A percentile compares a stretch with the other conserved stretches of the same genome.
Evolutionary conservation across 257 asterid genomes (phyloP).

Genomic region (Echites panduratus): DNA sequence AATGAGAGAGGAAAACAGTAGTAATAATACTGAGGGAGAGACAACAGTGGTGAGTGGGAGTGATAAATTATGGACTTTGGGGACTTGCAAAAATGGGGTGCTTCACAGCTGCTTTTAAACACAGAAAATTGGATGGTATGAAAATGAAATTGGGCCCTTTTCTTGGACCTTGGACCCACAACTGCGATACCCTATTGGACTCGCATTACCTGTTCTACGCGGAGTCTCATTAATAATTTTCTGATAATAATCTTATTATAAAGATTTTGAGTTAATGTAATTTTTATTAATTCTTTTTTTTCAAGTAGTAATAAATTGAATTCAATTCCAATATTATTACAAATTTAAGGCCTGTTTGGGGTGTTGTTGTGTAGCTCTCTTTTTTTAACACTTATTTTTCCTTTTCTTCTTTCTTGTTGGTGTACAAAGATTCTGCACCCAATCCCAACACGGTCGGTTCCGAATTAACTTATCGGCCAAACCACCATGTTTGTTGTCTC

Average conservation of each 20-base stretch:
- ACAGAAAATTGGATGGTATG: constrained; percentile 24
- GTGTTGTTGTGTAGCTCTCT: constrained; percentile 13
- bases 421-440: constrained; percentile 41
- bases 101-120: constrained; percentile 53
- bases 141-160: constrained; percentile 33
- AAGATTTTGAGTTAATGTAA: too few relatives aligned
- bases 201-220: neutral
- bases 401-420: neutral
- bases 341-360: constrained; percentile 27
- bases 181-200: constrained; percentile 19
- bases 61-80: neutral
- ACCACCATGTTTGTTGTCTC: constrained; percentile 13
- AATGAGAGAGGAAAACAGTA: neutral
- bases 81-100: constrained; percentile 15
- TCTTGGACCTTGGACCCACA: constrained; percentile 12
- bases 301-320: too few relatives aligned
- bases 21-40: neutral
- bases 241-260: neutral
- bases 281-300: too few relatives aligned
- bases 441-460: constrained; percentile 40
- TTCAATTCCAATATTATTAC: too few relatives aligned
- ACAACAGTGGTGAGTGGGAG: constrained; percentile 1
- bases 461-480: constrained; percentile 4
- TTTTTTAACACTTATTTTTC: constrained; percentile 12
- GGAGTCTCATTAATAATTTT: neutral